These are phyloP conservation scores for Trichoderma lentiforme DNA, from an alignment of 2,329 filamentous ascomycete genomes.

Conservation along the genomic window DNA sequence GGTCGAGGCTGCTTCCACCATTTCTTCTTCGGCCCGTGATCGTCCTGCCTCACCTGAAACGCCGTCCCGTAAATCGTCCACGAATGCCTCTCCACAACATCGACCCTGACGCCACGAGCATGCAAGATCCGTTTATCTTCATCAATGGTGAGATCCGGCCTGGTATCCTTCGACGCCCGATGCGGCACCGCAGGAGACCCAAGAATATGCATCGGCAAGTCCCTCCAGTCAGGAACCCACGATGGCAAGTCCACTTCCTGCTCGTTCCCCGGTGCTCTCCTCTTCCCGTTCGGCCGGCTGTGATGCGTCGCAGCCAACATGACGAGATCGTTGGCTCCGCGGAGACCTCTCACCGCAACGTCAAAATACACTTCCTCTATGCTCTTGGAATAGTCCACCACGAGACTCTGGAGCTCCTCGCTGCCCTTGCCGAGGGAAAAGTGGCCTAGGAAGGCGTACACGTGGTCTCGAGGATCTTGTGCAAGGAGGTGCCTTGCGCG, in stretches of 20 bases:
- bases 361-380: slow-evolving; percentile 35
- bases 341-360: slow-evolving; percentile 31
- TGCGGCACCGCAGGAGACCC: slow-evolving; percentile 33
- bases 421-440: slow-evolving; percentile 30
- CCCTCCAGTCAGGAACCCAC: slow-evolving; percentile 39
- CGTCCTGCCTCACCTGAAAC: slow-evolving; percentile 29
- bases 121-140: slow-evolving; percentile 24
- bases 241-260: slow-evolving; percentile 27
- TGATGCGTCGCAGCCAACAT: slow-evolving; percentile 31
- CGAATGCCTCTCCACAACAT: slow-evolving; percentile 25
- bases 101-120: slow-evolving; percentile 30
- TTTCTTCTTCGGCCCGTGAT: not conserved
- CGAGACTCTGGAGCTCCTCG: slow-evolving; percentile 24
- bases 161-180: slow-evolving; percentile 27
- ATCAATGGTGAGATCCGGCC: slow-evolving; percentile 29
- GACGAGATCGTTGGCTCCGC: slow-evolving; percentile 29
- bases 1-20: not conserved
- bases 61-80: slow-evolving; percentile 32
- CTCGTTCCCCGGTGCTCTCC: not conserved
- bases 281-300: not conserved
- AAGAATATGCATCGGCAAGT: slow-evolving; percentile 32
- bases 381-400: slow-evolving; percentile 30
- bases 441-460: slow-evolving; percentile 37
- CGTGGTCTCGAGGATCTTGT: slow-evolving; percentile 34
- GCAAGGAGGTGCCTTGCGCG: slow-evolving; percentile 33